These are phyloP conservation scores for Aureobasidium leucospermi DNA, from an alignment of 2,329 filamentous ascomycete genomes.

Conservation along the genomic window DNA sequence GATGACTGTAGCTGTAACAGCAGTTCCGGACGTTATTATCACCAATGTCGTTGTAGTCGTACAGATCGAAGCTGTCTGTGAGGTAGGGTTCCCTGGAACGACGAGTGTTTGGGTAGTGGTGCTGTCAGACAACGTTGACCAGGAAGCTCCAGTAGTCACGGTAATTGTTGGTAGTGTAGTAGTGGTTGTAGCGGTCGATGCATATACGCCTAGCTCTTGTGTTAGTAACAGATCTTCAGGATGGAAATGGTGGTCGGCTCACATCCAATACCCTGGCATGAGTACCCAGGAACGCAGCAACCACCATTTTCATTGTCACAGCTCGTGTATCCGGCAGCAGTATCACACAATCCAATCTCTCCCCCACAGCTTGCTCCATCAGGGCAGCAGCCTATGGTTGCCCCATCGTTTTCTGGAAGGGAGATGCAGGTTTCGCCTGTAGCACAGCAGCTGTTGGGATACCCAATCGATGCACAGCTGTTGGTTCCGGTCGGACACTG, in stretches of 20 bases:
- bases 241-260: constrained; percentile 34
- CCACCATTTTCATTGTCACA: constrained; percentile 58
- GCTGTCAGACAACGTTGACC: constrained; percentile 5
- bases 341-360: constrained; percentile 53
- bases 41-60: constrained; percentile 23
- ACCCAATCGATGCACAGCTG: constrained; percentile 56
- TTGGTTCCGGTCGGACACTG: constrained; percentile 60
- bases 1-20: constrained; percentile 16
- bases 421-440: constrained; percentile 58
- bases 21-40: constrained; percentile 11
- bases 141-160: constrained; percentile 14
- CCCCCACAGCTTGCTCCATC: constrained; percentile 57
- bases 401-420: constrained; percentile 55
- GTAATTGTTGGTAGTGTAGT: constrained; percentile 20
- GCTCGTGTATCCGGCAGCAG: constrained; percentile 51
- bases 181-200: constrained; percentile 20
- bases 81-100: constrained; percentile 20
- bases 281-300: constrained; percentile 66
- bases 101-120: constrained; percentile 2
- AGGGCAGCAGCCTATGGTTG: constrained; percentile 70
- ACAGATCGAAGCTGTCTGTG: constrained; percentile 11
- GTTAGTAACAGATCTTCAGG: neutral
- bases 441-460: constrained; percentile 66
- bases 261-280: constrained; percentile 63
- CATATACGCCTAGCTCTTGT: constrained; percentile 16